Evolutionary conservation across 441 rosid genomes (phyloP).

Genomic region (Metrosideros polymorpha): DNA sequence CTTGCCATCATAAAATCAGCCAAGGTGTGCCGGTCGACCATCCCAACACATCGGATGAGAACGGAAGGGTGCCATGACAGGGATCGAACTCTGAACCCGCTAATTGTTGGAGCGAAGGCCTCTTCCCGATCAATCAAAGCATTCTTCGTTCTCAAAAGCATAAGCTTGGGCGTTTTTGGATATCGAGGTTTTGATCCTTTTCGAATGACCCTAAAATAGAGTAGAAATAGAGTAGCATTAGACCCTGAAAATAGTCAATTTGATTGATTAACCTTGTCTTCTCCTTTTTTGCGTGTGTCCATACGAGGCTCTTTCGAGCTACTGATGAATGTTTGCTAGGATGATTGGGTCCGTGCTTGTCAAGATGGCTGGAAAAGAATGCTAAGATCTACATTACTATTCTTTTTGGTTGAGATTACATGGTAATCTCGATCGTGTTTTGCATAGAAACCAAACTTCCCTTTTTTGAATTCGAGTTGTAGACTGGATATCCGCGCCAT

Average conservation of each 20-base stretch:
- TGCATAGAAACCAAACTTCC: background rate
- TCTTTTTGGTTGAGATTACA: background rate
- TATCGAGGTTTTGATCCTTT: background rate
- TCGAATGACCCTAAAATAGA: too few relatives aligned
- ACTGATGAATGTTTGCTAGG: background rate
- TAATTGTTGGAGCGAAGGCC: background rate
- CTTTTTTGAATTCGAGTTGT: too few relatives aligned
- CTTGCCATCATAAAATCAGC: background rate
- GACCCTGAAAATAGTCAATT: background rate
- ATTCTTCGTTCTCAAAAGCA: background rate
- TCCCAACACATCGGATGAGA: background rate
- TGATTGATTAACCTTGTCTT: too few relatives aligned
- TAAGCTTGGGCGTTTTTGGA: background rate
- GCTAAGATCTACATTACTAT: background rate
- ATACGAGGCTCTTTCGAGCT: too few relatives aligned
- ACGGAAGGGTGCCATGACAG: background rate
- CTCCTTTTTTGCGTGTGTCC: too few relatives aligned
- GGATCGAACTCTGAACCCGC: background rate
- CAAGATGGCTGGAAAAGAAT: background rate
- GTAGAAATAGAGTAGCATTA: background rate
- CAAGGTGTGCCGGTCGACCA: background rate
- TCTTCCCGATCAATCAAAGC: background rate
- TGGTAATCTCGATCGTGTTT: background rate
- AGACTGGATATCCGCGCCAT: background rate
- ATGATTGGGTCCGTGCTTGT: background rate